phyloP scores from a whole-genome alignment of 495 filamentous ascomycete species.

The Jackrogersella multiformis region DNA sequence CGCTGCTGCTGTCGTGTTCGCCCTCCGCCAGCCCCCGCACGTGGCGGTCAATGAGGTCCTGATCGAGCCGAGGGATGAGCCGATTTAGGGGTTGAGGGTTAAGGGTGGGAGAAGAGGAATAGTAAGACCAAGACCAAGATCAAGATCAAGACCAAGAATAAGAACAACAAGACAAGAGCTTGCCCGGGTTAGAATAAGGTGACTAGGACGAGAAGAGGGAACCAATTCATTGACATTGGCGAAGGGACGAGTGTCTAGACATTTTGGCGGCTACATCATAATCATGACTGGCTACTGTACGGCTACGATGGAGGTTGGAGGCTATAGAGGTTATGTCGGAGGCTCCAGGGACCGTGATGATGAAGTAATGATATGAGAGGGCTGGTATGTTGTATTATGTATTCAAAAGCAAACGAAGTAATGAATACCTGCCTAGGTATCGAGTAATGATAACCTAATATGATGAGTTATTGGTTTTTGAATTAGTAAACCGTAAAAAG shows the following conservation, averaged over 20 bases:
- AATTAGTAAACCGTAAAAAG: no score
- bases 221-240: no score
- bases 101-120: background rate
- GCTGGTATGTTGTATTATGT: background rate
- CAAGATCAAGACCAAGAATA: no score
- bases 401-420: background rate
- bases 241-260: background rate
- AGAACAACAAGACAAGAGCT: no score
- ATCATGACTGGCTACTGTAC: background rate
- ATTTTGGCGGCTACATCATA: background rate
- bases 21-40: conserved; percentile 68
- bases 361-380: background rate
- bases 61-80: conserved; percentile 76
- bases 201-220: no score
- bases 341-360: background rate
- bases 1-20: conserved; percentile 70
- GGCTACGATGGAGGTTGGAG: background rate
- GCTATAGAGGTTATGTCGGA: background rate
- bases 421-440: background rate
- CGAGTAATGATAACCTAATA: background rate
- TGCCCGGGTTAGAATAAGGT: no score
- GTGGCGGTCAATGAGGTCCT: conserved; percentile 76
- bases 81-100: conserved; percentile 57
- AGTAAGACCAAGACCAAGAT: no score
- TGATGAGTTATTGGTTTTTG: background rate